Evolutionary conservation across 495 filamentous ascomycete genomes (phyloP), one percentile per base, ranked within the genome.

Genomic region (Symbiotaphrina buchneri): DNA sequence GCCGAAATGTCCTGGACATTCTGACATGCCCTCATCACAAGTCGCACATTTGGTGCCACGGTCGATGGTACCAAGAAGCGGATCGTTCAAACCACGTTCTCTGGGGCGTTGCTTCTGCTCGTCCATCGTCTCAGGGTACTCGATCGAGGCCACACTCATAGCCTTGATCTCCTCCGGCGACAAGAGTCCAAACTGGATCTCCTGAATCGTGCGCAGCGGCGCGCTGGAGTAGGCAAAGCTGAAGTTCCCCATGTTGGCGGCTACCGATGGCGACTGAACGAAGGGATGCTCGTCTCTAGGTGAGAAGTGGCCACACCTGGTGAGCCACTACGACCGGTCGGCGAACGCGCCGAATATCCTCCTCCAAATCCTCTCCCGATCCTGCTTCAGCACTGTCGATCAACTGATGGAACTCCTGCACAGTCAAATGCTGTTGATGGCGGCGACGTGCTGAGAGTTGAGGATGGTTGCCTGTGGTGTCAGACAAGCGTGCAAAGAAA

Each of bases 91-190:
- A 40, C 87, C 87, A 44, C 72, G 69, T 17, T 82, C 73, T 39
- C 90, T 75, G 25, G 87, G 87, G 38, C 74, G 71, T 36, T 76
- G 73, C 35, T 77, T 71, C 42, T 74, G 73, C 51, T 95, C 90
- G 43, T 99, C 87, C 90, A 95, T 92, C 6, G 87, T 95, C 63
- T 99, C 87, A 1, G 87, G 83, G 44, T 94, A 93, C 48, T 80
- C 60, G 37, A 99, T 81, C 43, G 83, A 75, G 19, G 68, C 71
- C 28, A 94, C 84, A 55, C 83, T 93, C 81, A 92, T 84, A 36
- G 69, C 75, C 58, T 95, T 95, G 55, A 93, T 90, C 53, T 99
- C 90, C 47, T 95, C 85, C 1, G 90, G 87, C 11, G 83, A 84
- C 44, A 93, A 59, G 37, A 99, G 70, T 43, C 87, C 87, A 53